Evolutionary conservation across 2,329 filamentous ascomycete genomes (phyloP), one percentile per base, ranked within the genome.

Genomic region (Chalara sp.): DNA sequence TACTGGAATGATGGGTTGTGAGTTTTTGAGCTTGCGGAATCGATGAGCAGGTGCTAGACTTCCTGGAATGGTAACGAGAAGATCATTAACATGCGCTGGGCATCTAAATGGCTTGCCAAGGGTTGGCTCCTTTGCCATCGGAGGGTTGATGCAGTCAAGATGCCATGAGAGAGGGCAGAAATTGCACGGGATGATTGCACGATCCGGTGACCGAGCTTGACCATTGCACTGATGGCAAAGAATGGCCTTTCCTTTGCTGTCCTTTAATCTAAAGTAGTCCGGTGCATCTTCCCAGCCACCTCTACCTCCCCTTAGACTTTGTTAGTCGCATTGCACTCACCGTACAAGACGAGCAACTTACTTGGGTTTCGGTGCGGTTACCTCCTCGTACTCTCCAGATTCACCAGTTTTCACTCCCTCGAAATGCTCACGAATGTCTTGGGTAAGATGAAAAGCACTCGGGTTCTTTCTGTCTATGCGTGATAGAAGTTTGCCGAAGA

Each of bases 121-220:
- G 47, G 83, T 78, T 8, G 91, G 91, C 39, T 89, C 87, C 50
- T 87, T 82, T 33, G 90, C 83, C 63, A 91, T 72, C 33, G 92
- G 91, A 31, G 89, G 88, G 64, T 95, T 84, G 12, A 95, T 73
- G 69, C 93, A 99, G 68, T 97, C 92, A 47, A 96, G 75, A 71
- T 99, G 93, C 87, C 91, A 99, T 63, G 84, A 79, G 33, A 89
- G 77, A 10, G 80, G 76, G 69, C 92, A 99, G 62, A 79, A 81
- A 67, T 90, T 90, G 72, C 92, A 99, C 44, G 86, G 83, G 58
- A 96, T 86, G 61, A 97, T 90, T 58, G 85, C 80, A 30, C 86
- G 81, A 55, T 62, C 55, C 60, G 77, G 77, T 56, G 72, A 71
- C 49, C 79, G 72, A 44, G 84, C 80, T 31, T 84, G 78, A 61